Conservation (phyloP, 2,329 filamentous ascomycete species). For the Acrodontium crateriforme region DNA sequence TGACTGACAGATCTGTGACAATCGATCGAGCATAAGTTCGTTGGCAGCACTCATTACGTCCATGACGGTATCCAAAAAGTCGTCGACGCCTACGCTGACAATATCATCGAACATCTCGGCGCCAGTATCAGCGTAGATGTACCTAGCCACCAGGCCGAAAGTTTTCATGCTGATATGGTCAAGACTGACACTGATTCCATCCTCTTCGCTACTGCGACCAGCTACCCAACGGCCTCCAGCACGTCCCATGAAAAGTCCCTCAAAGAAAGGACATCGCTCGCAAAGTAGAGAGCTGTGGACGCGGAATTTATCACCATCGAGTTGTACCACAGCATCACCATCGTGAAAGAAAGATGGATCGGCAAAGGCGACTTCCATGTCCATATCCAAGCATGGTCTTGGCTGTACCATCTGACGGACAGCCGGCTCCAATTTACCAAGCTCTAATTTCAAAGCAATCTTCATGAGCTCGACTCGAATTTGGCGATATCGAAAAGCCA, state of each 20-base stretch:
- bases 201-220: conserved; percentile 22
- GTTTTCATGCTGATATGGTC: conserved; percentile 61
- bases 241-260: conserved; percentile 78
- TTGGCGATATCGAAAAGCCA: conserved; percentile 63
- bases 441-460: conserved; percentile 55
- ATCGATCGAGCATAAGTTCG: conserved; percentile 84
- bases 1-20: conserved; percentile 81
- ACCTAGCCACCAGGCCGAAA: conserved; percentile 65
- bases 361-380: conserved; percentile 56
- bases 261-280: conserved; percentile 80
- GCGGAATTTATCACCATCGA: conserved; percentile 53
- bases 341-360: conserved; percentile 62
- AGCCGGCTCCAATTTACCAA: conserved; percentile 60
- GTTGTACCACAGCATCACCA: conserved; percentile 64
- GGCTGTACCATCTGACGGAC: conserved; percentile 61
- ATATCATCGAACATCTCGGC: conserved; percentile 70
- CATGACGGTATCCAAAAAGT: conserved; percentile 77
- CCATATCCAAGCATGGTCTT: conserved; percentile 48
- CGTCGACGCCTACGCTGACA: conserved; percentile 56
- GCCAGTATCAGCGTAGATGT: conserved; percentile 74
- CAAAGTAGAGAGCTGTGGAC: conserved; percentile 72
- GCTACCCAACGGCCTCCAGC: conserved; percentile 70
- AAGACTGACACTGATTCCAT: conserved; percentile 62
- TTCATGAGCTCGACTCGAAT: conserved; percentile 80
- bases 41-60: conserved; percentile 84